Conservation (phyloP, 352 stramenopile genomes). For the Globisporangium spinosum region DNA sequence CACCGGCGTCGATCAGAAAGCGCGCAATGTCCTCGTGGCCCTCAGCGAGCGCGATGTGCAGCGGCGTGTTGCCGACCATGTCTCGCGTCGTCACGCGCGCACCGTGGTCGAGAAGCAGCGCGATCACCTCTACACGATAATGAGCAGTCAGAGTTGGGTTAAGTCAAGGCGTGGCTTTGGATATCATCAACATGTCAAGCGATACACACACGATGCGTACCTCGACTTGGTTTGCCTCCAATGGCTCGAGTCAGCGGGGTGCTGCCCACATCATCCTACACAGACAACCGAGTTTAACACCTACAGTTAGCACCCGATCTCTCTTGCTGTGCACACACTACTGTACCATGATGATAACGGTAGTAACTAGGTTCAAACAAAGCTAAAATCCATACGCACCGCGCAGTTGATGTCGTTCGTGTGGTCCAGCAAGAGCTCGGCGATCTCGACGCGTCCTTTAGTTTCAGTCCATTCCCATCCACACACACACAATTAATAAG, state of each 20-base stretch:
- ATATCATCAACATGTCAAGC: too few relatives aligned
- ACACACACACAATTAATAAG: not conserved
- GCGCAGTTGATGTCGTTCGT: conserved; percentile 59
- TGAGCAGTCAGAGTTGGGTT: not conserved
- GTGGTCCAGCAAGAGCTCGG: conserved; percentile 64
- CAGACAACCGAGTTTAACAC: not conserved
- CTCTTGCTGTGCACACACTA: too few relatives aligned
- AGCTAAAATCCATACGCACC: conserved; percentile 24
- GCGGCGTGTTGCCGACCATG: conserved; percentile 55
- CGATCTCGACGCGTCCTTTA: conserved; percentile 51
- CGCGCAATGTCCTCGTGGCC: conserved; percentile 59
- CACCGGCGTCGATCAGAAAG: conserved; percentile 55
- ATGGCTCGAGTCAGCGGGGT: conserved; percentile 63
- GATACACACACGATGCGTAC: conserved; percentile 19
- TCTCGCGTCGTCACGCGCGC: conserved; percentile 55
- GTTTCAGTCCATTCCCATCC: too few relatives aligned
- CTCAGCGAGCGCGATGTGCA: conserved; percentile 66
- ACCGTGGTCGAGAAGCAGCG: conserved; percentile 56
- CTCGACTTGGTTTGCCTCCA: conserved; percentile 48
- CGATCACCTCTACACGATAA: conserved; percentile 43
- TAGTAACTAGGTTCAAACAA: too few relatives aligned
- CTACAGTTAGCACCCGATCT: not conserved
- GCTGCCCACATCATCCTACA: conserved; percentile 57
- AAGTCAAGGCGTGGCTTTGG: not conserved
- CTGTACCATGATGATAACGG: too few relatives aligned